Evolutionary conservation across 1,284 basidiomycete genomes (phyloP).

Genomic region (Ustilago curta): DNA sequence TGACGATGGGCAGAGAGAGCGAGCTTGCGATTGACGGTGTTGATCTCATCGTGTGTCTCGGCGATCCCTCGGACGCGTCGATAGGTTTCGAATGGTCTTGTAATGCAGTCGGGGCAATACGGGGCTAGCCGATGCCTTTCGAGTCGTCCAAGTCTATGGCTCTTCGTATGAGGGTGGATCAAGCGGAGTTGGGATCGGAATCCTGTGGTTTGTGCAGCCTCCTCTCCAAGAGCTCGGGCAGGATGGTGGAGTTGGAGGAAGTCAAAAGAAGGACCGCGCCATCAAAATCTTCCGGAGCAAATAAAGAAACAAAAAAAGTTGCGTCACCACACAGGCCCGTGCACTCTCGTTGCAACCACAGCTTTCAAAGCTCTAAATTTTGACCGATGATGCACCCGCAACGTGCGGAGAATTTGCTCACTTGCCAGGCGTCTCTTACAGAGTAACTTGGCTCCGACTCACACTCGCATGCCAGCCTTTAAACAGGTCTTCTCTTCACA

Average conservation of each 20-base stretch:
- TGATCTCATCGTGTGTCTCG: conserved; percentile 10
- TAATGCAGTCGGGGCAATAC: too few species aligned
- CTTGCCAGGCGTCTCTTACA: neutral
- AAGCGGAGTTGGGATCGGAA: neutral
- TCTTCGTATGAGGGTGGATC: neutral
- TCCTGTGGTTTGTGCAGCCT: neutral
- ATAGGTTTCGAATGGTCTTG: neutral
- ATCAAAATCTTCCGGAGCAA: neutral
- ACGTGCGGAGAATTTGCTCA: neutral
- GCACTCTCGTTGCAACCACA: neutral
- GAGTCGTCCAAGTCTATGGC: neutral
- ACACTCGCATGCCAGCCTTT: neutral
- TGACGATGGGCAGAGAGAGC: conserved; percentile 35
- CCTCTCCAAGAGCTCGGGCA: too few species aligned
- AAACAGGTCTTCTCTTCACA: conserved; percentile 1
- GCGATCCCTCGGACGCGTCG: neutral
- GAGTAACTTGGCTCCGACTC: neutral
- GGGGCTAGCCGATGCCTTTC: too few species aligned
- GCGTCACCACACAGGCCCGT: conserved; percentile 3
- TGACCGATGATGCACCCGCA: neutral
- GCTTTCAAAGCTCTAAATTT: neutral
- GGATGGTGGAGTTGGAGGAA: neutral
- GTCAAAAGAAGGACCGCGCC: neutral
- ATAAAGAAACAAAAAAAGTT: neutral
- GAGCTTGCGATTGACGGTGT: conserved; percentile 24